Percentiles rank a stretch among this genome's conserved stretches.
phyloP scores from a whole-genome alignment of 2,329 filamentous ascomycete species.

The Ophiosphaerella narmari region DNA sequence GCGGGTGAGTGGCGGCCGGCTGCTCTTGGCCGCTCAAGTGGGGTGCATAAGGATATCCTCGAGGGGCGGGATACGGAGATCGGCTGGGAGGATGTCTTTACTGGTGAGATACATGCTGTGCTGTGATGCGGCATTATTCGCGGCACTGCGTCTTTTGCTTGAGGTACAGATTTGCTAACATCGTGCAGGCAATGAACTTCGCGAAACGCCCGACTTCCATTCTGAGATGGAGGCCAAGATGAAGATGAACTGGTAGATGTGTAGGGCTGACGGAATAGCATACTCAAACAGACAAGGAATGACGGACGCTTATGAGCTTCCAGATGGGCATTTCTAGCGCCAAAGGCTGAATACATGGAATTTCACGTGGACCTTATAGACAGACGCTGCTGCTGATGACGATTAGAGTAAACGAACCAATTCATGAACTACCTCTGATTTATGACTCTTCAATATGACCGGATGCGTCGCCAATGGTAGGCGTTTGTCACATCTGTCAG shows the following conservation, averaged over 20 bases:
- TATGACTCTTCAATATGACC: background rate
- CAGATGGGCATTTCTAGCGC: background rate
- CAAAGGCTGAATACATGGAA: background rate
- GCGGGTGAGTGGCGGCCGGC: slow-evolving; percentile 80
- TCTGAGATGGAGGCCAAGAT: slow-evolving; percentile 93
- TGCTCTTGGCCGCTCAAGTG: slow-evolving; percentile 67
- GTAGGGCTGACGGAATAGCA: background rate
- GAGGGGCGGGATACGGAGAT: slow-evolving; percentile 76
- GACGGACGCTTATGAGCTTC: background rate
- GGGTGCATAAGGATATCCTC: slow-evolving; percentile 89
- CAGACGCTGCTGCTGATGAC: background rate
- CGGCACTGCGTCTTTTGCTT: background rate
- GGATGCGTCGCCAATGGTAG: too few relatives aligned
- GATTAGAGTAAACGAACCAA: background rate
- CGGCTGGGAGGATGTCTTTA: slow-evolving; percentile 93
- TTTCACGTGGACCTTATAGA: background rate
- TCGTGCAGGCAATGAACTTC: slow-evolving; percentile 66
- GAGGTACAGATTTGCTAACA: slow-evolving; percentile 14
- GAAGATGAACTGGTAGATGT: slow-evolving; percentile 68
- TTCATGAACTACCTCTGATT: background rate
- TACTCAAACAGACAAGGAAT: background rate
- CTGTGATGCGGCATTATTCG: background rate
- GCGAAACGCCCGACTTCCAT: slow-evolving; percentile 74
- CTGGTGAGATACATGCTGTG: slow-evolving; percentile 55
- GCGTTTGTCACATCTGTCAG: background rate